A percentile compares a stretch with the other conserved stretches of the same genome.
phyloP scores from a whole-genome alignment of 352 stramenopile species.

The Globisporangium heterothallicum region DNA sequence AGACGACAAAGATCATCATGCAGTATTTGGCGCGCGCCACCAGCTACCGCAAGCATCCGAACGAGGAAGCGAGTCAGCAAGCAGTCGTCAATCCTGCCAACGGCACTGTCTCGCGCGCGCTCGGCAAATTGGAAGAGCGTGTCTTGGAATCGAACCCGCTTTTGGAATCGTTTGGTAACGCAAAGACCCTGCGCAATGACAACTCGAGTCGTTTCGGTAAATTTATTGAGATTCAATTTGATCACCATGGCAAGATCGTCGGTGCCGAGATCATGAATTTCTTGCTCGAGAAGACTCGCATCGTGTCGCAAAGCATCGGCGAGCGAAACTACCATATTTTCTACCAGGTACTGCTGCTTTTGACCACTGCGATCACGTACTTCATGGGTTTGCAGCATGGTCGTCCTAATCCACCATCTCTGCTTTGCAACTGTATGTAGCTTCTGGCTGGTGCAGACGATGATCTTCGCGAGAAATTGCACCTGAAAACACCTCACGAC shows the following conservation, averaged over 20 bases:
- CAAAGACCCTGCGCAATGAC: slow-evolving; percentile 95
- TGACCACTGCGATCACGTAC: slow-evolving; percentile 3
- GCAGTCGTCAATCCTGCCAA: slow-evolving; percentile 58
- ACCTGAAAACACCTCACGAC: slow-evolving; percentile 67
- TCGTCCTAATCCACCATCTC: slow-evolving; percentile 1
- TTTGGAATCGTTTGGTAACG: slow-evolving; percentile 88
- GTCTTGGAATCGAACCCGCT: slow-evolving; percentile 87
- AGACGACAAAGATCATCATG: slow-evolving; percentile 92
- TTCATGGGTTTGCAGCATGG: slow-evolving; percentile 3
- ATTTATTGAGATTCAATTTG: slow-evolving; percentile 97
- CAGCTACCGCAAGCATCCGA: slow-evolving; percentile 53
- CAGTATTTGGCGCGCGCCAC: slow-evolving; percentile 80
- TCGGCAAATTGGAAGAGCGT: slow-evolving; percentile 81
- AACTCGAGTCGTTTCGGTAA: slow-evolving; percentile 97
- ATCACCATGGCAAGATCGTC: slow-evolving; percentile 89
- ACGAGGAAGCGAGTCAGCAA: slow-evolving; percentile 36
- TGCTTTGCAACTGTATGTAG: slow-evolving; percentile 21
- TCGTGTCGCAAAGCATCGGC: slow-evolving; percentile 84
- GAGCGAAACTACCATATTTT: slow-evolving; percentile 98
- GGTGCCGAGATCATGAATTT: slow-evolving; percentile 90
- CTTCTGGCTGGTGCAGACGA: slow-evolving; percentile 76
- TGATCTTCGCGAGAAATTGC: slow-evolving; percentile 52
- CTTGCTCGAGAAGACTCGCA: slow-evolving; percentile 87
- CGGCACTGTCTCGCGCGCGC: slow-evolving; percentile 82
- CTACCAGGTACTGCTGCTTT: slow-evolving; percentile 81